Percentiles rank a stretch among this genome's conserved stretches.
Evolutionary conservation across 441 rosid genomes (phyloP).

Genomic region (Metrosideros polymorpha): DNA sequence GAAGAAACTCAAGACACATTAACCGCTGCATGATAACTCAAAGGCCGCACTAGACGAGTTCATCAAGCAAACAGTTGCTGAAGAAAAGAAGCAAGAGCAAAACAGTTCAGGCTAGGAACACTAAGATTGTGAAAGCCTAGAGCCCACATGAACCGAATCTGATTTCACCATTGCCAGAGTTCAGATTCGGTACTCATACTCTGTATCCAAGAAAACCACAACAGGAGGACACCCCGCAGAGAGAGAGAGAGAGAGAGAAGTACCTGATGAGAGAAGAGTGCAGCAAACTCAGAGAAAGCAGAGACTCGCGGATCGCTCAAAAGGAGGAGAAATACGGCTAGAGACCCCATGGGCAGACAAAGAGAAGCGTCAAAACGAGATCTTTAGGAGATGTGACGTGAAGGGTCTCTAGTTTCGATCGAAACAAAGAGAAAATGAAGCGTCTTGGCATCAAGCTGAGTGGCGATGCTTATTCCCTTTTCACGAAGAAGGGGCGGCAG

Average conservation of each 20-base stretch:
- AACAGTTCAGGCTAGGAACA: background rate
- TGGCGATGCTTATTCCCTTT: too few species aligned
- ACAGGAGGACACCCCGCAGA: background rate
- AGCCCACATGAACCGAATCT: background rate
- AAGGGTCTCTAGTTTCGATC: background rate
- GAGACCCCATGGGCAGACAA: background rate
- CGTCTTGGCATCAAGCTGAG: background rate
- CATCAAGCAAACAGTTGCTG: background rate
- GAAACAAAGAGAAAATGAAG: background rate
- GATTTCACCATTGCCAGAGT: background rate
- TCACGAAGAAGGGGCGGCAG: background rate
- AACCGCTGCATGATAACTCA: background rate
- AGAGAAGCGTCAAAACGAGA: background rate
- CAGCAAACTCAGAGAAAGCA: background rate
- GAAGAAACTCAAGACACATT: background rate
- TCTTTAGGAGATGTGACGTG: background rate
- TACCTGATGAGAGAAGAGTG: background rate
- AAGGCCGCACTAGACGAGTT: background rate
- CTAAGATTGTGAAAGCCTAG: background rate
- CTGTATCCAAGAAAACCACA: background rate
- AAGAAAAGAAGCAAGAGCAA: background rate
- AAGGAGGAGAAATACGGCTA: background rate
- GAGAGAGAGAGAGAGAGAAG: background rate
- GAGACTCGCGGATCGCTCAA: background rate
- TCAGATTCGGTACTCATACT: background rate